Percentiles rank a stretch among this genome's conserved stretches.
phyloP scores from a whole-genome alignment of 2,329 filamentous ascomycete species.

The Teratosphaeriaceae sp. region DNA sequence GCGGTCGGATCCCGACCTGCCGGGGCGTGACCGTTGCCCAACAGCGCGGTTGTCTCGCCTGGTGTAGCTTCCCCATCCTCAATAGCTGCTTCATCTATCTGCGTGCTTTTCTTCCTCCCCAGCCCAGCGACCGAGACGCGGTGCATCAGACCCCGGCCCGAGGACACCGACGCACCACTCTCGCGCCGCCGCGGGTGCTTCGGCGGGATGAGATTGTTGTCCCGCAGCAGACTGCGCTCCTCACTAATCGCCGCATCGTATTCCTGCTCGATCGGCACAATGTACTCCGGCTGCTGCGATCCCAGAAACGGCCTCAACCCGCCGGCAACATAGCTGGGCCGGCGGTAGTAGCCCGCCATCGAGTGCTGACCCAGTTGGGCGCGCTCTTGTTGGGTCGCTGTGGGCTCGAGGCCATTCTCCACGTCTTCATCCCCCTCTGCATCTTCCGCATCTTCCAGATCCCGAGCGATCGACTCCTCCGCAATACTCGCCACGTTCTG shows the following conservation, averaged over 20 bases:
- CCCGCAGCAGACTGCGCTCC: conserved; percentile 51
- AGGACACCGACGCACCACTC: conserved; percentile 16
- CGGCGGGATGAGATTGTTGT: conserved; percentile 53
- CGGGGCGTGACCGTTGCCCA: conserved; percentile 30
- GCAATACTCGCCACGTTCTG: background rate
- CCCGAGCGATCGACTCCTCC: conserved; percentile 17
- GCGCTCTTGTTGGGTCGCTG: conserved; percentile 10
- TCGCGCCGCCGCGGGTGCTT: conserved; percentile 38
- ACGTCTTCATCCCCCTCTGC: conserved; percentile 12
- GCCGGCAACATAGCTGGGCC: conserved; percentile 69
- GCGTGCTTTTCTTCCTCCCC: conserved; percentile 25
- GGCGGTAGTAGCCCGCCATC: conserved; percentile 62
- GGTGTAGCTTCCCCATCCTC: conserved; percentile 4
- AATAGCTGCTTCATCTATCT: conserved; percentile 20
- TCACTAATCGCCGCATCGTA: conserved; percentile 48
- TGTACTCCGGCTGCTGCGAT: conserved; percentile 45
- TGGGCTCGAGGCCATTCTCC: conserved; percentile 3
- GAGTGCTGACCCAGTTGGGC: conserved; percentile 32
- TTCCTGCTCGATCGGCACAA: conserved; percentile 40
- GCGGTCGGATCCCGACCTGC: conserved; percentile 18
- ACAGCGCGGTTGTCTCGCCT: conserved; percentile 44
- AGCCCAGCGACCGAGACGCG: conserved; percentile 13
- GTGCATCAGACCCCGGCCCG: conserved; percentile 10
- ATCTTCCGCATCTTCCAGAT: conserved; percentile 27
- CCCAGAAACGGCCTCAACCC: conserved; percentile 64